Percentiles rank a stretch among this genome's conserved stretches.
phyloP scores from a whole-genome alignment of 768 basidiomycete genomes.

The Gloeostereum incarnatum region DNA sequence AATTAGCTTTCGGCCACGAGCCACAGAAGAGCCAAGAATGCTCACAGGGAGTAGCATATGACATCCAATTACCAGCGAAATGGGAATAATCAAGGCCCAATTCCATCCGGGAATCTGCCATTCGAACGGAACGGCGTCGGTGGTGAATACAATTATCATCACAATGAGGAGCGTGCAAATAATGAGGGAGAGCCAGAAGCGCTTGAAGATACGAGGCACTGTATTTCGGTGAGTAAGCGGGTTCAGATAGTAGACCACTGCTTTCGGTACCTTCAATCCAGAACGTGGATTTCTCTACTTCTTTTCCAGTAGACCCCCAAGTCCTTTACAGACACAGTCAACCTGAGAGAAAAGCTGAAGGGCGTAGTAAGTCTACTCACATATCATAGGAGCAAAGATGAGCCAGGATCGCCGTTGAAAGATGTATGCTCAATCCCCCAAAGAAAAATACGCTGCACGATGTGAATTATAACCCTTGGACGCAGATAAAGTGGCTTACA shows the following conservation, averaged over 20 bases:
- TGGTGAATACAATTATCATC: constrained; percentile 54
- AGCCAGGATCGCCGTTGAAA: constrained; percentile 56
- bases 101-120: constrained; percentile 59
- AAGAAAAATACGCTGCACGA: constrained; percentile 60
- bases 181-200: constrained; percentile 69
- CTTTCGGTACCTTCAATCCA: too few relatives aligned
- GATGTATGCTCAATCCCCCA: constrained; percentile 64
- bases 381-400: constrained; percentile 60
- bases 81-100: constrained; percentile 69
- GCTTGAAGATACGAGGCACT: constrained; percentile 74
- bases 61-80: constrained; percentile 57
- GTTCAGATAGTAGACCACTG: too few relatives aligned
- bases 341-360: constrained; percentile 2
- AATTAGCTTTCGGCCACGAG: constrained; percentile 2
- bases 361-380: constrained; percentile 18
- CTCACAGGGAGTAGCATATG: constrained; percentile 64
- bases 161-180: constrained; percentile 50
- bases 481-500: constrained; percentile 31
- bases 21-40: constrained; percentile 4
- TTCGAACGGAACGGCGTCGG: constrained; percentile 44
- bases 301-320: constrained; percentile 59
- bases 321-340: constrained; percentile 23
- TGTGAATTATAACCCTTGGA: background rate
- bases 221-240: too few relatives aligned
- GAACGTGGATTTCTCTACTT: constrained; percentile 82